Base-by-base conservation (phyloP, 192 early-diverging fungal species). In the Linnemannia hyalina region DNA sequence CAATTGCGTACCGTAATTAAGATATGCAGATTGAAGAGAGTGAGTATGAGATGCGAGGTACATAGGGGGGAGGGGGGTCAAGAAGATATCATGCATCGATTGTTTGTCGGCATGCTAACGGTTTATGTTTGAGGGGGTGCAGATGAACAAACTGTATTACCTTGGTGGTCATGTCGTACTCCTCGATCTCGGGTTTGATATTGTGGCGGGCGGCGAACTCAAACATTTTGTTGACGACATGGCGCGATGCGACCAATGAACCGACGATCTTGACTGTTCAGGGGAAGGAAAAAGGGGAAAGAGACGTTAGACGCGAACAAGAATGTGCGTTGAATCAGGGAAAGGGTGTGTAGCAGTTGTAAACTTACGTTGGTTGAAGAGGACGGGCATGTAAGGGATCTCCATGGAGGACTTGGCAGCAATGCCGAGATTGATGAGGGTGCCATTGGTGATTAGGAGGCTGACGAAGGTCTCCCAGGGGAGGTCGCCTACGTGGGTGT, bases 181-280 rank as follows among this genome's bases (percentile, higher is more conserved):
- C 90, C 63, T 96, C 94, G 74, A 97, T 93, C 74, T 88, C 87
- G 4, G 95, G 91, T 74, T 88, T 89, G 79, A 97, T 91, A 44
- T 93, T 88, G 80, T 94, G 91, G 81, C 94, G 80, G 40, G 91
- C 91, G 2, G 94, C 94, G 81, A 96, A 93, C 41, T 95, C 90
- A 1, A 96, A 84, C 89, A 94, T 95, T 75, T 92, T 84, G 36
- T 89, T 87, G 55, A 95, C 84, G 11, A 93, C 88, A 52, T 91
- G 80, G 68, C 92, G 79, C 18, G 92, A 89, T 70, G 93, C 95
- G 38, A 95, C 92, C 78, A 94, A 68, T 29, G 93, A 94, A 1
- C 95, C 96, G n/a, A 85, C 89, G n/a, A 94, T 86, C 40, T 82
- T 81, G 16, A 90, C 86, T 74, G 89, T 77, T 83, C 83, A 18